Conservation (phyloP, 1,139 yeast genomes). For the Yamadazyma sp. region DNA sequence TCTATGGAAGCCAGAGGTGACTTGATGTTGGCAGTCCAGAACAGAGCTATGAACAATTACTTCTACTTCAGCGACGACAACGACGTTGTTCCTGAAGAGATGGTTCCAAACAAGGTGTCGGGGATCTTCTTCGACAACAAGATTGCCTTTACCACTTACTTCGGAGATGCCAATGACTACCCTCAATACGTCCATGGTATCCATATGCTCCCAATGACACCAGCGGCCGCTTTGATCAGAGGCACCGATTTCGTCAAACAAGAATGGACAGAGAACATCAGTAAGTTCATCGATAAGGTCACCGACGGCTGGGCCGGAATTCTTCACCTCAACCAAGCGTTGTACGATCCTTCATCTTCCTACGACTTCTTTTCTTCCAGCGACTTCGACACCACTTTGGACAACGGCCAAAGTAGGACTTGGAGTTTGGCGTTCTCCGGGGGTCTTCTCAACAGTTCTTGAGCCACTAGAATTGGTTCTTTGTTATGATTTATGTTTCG, state of each 20-base stretch:
- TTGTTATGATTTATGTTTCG: slow-evolving; percentile 3
- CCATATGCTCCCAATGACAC: slow-evolving; percentile 86
- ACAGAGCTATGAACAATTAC: slow-evolving; percentile 62
- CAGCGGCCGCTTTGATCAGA: slow-evolving; percentile 77
- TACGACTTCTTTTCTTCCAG: slow-evolving; percentile 63
- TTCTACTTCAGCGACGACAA: slow-evolving; percentile 59
- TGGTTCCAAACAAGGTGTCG: slow-evolving; percentile 64
- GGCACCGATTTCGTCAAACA: slow-evolving; percentile 66
- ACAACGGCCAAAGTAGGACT: slow-evolving; percentile 85
- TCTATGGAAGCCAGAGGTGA: slow-evolving; percentile 80
- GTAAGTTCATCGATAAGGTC: slow-evolving; percentile 51
- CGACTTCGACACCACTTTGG: slow-evolving; percentile 41
- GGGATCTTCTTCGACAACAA: slow-evolving; percentile 87
- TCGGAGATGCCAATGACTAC: slow-evolving; percentile 42
- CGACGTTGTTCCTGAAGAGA: slow-evolving; percentile 55
- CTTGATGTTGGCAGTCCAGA: slow-evolving; percentile 67
- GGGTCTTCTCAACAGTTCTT: slow-evolving; percentile 27
- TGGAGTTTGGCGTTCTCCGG: slow-evolving; percentile 87
- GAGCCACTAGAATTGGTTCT: no score
- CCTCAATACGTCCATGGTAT: slow-evolving; percentile 91
- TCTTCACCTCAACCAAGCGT: slow-evolving; percentile 73
- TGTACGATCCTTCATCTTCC: slow-evolving; percentile 65
- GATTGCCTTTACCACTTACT: slow-evolving; percentile 75
- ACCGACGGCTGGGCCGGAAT: slow-evolving; percentile 89
- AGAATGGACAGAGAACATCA: slow-evolving; percentile 71